phyloP scores from a whole-genome alignment of 2,329 filamentous ascomycete species.

The Corynespora cassiicola region DNA sequence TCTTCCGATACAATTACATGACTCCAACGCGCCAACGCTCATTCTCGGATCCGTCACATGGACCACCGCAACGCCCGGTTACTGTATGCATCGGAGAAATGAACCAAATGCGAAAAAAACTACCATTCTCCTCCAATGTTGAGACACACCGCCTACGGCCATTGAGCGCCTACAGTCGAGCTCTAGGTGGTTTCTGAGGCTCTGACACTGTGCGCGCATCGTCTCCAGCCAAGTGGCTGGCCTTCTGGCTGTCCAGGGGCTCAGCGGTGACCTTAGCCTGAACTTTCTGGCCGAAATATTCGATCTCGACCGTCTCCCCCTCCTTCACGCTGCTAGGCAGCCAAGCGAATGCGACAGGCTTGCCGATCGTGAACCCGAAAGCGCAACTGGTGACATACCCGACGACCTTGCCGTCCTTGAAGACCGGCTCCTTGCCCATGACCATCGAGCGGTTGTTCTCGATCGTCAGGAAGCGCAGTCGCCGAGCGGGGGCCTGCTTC shows the following conservation, averaged over 20 bases:
- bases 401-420: constrained; percentile 51
- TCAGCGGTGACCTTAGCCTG: constrained; percentile 61
- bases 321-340: constrained; percentile 56
- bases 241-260: constrained; percentile 55
- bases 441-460: constrained; percentile 65
- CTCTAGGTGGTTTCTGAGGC: constrained; percentile 27
- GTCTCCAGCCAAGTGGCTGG: constrained; percentile 42
- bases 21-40: too few species aligned
- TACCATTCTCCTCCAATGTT: too few species aligned
- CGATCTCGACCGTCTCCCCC: constrained; percentile 62
- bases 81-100: too few species aligned
- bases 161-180: constrained; percentile 29
- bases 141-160: too few species aligned
- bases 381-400: constrained; percentile 68
- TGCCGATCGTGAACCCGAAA: constrained; percentile 66
- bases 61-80: too few species aligned
- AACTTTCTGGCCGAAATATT: constrained; percentile 66
- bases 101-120: too few species aligned
- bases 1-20: too few species aligned
- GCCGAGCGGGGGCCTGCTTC: constrained; percentile 39
- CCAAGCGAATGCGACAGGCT: constrained; percentile 66
- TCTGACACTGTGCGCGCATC: constrained; percentile 21
- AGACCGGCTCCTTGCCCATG: constrained; percentile 69
- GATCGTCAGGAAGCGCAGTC: constrained; percentile 60
- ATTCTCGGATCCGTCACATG: too few species aligned